Base-by-base conservation (phyloP, 306 rosid genomes). In the Cucumis melo region DNA sequence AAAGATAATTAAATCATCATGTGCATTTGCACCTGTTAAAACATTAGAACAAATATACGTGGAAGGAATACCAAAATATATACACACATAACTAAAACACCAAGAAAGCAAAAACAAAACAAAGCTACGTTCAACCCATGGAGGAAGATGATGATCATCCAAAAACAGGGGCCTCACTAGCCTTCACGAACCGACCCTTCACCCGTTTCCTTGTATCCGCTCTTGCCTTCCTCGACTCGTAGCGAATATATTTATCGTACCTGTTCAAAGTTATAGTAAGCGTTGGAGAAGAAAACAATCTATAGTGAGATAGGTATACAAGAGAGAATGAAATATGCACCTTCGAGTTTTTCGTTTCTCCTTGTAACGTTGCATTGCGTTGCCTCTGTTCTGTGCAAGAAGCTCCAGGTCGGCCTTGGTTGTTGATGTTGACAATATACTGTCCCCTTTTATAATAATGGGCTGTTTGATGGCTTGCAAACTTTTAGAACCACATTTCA, bases 331-430 rank as follows among this genome's bases (percentile, higher is more conserved):
- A 57, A 19, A 62, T 14, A 56, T 42, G n/a, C 20, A 86, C 95
- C 95, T 90, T 79, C 95, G 84, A 56, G 44, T 86, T 82, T 88
- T 90, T 87, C 84, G 88, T 71, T 90, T 90, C 87, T 90, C 95
- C 82, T 83, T 88, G 84, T 90, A 90, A 62, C 95, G 92, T 51
- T 84, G 89, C 95, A 90, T 90, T 17, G 95, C 95, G 7, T 85
- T 82, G 73, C 90, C 92, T 80, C 95, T 72, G 77, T 88, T 90
- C 73, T 86, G 85, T 8, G 90, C 89, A 78, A 86, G 75, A 23
- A 84, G 74, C 83, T 89, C 89, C 66, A 68, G 68, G 64, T 82
- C 83, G 10, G 80, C 82, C 81, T 86, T 83, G 34, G 83, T 78
- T 60, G 81, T 61, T 23, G 83, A 88, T 56, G 80, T 71, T 2